phyloP scores from a whole-genome alignment of 139 green algal genomes.

The Closterium sp. region DNA sequence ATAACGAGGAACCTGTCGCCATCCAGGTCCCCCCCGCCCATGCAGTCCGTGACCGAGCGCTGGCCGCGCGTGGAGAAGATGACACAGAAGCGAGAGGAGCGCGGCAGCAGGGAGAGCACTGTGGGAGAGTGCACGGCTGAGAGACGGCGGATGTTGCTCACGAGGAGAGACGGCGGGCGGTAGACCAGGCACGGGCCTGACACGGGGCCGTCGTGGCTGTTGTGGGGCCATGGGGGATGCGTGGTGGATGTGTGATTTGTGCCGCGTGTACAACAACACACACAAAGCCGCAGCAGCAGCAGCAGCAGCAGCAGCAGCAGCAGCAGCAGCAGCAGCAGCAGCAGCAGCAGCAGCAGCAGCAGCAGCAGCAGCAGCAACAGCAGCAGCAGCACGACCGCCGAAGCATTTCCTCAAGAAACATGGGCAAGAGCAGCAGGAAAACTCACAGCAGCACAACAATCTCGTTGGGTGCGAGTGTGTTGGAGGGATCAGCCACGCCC shows the following conservation, averaged over 20 bases:
- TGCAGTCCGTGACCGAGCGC: slow-evolving; percentile 21
- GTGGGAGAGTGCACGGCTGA: not conserved
- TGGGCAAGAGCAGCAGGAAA: not conserved
- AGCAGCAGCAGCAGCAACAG: no score
- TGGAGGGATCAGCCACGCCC: not conserved
- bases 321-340: no score
- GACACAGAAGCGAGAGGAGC: slow-evolving; percentile 1
- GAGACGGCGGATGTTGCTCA: not conserved
- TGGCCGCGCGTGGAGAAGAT: slow-evolving; percentile 33
- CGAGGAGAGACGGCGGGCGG: not conserved
- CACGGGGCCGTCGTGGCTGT: not conserved
- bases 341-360: no score
- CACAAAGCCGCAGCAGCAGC: no score
- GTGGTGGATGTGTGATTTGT: no score
- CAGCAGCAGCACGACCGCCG: no score
- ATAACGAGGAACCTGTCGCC: slow-evolving; percentile 32
- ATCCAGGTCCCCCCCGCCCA: slow-evolving; percentile 30
- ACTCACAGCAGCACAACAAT: not conserved
- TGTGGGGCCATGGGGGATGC: no score
- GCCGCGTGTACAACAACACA: no score
- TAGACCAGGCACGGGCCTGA: not conserved
- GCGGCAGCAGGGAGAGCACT: not conserved
- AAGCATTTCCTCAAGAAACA: no score
- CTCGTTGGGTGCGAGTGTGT: not conserved
- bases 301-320: no score